These are phyloP conservation scores for Cynara cardunculus DNA, from an alignment of 129 eudicot species.

Conservation along the genomic window DNA sequence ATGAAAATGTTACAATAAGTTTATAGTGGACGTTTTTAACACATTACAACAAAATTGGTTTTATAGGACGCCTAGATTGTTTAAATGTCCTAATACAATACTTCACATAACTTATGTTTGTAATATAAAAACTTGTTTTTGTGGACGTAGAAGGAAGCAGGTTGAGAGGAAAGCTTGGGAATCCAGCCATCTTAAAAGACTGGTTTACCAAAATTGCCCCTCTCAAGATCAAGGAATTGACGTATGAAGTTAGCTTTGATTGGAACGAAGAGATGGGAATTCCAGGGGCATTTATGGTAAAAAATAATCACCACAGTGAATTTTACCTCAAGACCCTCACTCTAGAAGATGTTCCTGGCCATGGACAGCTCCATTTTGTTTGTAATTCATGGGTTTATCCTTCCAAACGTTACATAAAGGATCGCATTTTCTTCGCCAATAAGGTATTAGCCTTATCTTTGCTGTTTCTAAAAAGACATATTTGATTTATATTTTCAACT, in stretches of 20 bases:
- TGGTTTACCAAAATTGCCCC: constrained; percentile 47
- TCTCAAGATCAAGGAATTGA: constrained; percentile 29
- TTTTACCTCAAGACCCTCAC: constrained; percentile 66
- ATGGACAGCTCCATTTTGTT: constrained; percentile 55
- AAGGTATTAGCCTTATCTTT: constrained; percentile 41
- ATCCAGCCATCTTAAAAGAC: constrained; percentile 47
- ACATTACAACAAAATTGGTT: too few relatives aligned
- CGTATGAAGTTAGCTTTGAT: constrained; percentile 40
- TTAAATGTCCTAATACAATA: too few relatives aligned
- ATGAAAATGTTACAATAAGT: too few relatives aligned
- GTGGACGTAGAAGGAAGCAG: too few relatives aligned
- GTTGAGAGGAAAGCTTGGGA: constrained; percentile 45
- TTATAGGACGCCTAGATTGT: too few relatives aligned
- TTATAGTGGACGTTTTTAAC: too few relatives aligned
- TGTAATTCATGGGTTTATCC: constrained; percentile 86
- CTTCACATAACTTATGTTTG: too few relatives aligned
- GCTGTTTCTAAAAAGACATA: neutral
- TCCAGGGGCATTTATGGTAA: constrained; percentile 62
- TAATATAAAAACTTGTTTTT: too few relatives aligned
- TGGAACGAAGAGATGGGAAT: constrained; percentile 55
- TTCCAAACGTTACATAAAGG: constrained; percentile 31
- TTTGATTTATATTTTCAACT: too few relatives aligned
- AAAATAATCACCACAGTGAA: constrained; percentile 50
- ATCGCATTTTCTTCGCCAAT: constrained; percentile 62
- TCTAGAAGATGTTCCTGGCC: constrained; percentile 55